A percentile compares a stretch with the other conserved stretches of the same genome.
These are phyloP conservation scores for Nitzschia putrida DNA, from an alignment of 108 stramenopile species.

Conservation along the genomic window DNA sequence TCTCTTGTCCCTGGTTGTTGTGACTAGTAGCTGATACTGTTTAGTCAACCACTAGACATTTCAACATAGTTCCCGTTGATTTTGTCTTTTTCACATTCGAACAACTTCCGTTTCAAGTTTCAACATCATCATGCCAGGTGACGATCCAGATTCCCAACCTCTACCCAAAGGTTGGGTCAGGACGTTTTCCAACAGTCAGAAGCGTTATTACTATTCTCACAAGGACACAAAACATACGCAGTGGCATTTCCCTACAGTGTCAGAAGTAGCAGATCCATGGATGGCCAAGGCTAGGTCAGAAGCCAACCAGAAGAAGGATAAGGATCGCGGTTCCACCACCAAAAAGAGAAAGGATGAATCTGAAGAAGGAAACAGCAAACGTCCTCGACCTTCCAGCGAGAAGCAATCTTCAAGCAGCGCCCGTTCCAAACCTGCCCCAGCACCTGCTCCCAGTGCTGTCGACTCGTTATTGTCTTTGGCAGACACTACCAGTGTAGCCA, in stretches of 20 bases:
- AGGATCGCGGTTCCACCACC: conserved; percentile 8
- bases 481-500: conserved; percentile 74
- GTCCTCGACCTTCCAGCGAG: neutral
- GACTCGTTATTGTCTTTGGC: conserved; percentile 44
- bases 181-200: conserved; percentile 66
- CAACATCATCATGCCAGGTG: neutral
- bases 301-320: conserved; percentile 44
- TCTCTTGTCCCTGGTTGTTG: too few species aligned
- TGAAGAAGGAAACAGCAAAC: conserved; percentile 17
- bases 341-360: conserved; percentile 13
- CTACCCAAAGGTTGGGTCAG: conserved; percentile 82
- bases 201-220: conserved; percentile 78
- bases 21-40: too few species aligned
- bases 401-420: conserved; percentile 1
- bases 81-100: too few species aligned
- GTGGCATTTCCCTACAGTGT: conserved; percentile 89
- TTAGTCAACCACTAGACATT: too few species aligned
- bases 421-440: neutral
- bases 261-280: conserved; percentile 74
- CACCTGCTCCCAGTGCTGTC: neutral
- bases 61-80: too few species aligned
- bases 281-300: conserved; percentile 65
- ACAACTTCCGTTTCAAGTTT: neutral
- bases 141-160: conserved; percentile 28
- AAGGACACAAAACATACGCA: conserved; percentile 78